Conservation (phyloP, 495 filamentous ascomycete species). For the Penicillium tannophilum region DNA sequence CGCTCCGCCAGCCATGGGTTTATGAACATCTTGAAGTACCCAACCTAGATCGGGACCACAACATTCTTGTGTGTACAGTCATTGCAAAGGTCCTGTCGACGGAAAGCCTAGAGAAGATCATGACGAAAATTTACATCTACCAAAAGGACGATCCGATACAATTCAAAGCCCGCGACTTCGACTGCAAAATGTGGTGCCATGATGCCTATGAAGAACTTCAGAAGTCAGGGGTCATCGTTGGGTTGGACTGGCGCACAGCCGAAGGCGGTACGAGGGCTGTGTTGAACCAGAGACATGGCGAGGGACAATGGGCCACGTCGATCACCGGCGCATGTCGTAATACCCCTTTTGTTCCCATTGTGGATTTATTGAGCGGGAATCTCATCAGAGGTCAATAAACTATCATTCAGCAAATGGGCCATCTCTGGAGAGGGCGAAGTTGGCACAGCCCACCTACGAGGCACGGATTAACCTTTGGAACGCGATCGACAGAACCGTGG, state of each 20-base stretch:
- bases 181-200: slow-evolving; percentile 4
- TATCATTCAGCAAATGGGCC: no score
- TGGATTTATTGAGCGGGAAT: slow-evolving; percentile 6
- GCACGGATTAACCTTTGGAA: not conserved
- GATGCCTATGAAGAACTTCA: slow-evolving; percentile 3
- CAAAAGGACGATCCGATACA: not conserved
- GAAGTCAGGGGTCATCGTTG: not conserved
- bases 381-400: not conserved
- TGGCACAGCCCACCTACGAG: slow-evolving; percentile 5
- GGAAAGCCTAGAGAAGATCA: not conserved
- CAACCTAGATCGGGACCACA: not conserved
- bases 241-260: slow-evolving; percentile 8
- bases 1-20: not conserved
- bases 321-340: not conserved
- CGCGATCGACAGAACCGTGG: slow-evolving; percentile 12
- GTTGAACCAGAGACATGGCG: slow-evolving; percentile 3
- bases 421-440: no score
- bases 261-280: slow-evolving; percentile 6
- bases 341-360: slow-evolving; percentile 5
- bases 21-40: not conserved
- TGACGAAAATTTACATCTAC: not conserved
- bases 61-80: slow-evolving; percentile 2
- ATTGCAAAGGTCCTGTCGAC: slow-evolving; percentile 8
- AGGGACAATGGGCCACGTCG: not conserved
- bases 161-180: not conserved